These are phyloP conservation scores for Arctostaphylos glauca DNA, from an alignment of 148 eudicot genomes.

Conservation along the genomic window DNA sequence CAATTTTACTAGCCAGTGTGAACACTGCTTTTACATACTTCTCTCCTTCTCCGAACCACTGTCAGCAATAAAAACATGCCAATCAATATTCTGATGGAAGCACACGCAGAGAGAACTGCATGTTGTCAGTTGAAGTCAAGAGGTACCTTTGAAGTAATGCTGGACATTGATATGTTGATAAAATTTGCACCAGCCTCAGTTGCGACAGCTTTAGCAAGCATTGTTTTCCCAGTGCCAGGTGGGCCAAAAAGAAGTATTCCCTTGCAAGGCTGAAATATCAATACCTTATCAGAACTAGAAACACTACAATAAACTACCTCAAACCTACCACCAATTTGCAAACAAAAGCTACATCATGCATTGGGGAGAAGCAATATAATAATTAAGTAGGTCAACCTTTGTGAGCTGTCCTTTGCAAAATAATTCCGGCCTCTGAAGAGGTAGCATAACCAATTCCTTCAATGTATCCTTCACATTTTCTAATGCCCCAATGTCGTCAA, in stretches of 20 bases:
- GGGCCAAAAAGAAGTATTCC: constrained; percentile 95
- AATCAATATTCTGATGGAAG: constrained; percentile 7
- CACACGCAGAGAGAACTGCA: neutral
- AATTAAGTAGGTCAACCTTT: constrained; percentile 45
- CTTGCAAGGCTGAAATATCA: constrained; percentile 80
- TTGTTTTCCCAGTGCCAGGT: constrained; percentile 97
- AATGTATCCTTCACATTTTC: constrained; percentile 80
- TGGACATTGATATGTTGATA: constrained; percentile 94
- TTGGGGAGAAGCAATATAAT: neutral
- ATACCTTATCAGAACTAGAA: constrained; percentile 17
- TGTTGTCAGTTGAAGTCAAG: neutral
- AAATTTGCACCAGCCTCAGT: constrained; percentile 99
- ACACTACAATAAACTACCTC: neutral
- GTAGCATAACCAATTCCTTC: constrained; percentile 87
- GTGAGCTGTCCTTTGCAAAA: constrained; percentile 86
- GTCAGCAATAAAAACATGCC: constrained; percentile 22
- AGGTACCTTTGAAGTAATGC: constrained; percentile 85
- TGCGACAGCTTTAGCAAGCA: constrained; percentile 99
- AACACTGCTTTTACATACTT: constrained; percentile 97
- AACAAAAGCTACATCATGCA: no score
- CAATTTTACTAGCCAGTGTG: constrained; percentile 86
- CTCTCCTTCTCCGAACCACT: constrained; percentile 99
- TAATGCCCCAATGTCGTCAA: constrained; percentile 88
- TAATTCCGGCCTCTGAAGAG: constrained; percentile 90
- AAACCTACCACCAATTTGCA: constrained; percentile 9